Evolutionary conservation across 1,139 yeast species (phyloP), one percentile per base, ranked within the genome.

Genomic region (Pichia sp.): DNA sequence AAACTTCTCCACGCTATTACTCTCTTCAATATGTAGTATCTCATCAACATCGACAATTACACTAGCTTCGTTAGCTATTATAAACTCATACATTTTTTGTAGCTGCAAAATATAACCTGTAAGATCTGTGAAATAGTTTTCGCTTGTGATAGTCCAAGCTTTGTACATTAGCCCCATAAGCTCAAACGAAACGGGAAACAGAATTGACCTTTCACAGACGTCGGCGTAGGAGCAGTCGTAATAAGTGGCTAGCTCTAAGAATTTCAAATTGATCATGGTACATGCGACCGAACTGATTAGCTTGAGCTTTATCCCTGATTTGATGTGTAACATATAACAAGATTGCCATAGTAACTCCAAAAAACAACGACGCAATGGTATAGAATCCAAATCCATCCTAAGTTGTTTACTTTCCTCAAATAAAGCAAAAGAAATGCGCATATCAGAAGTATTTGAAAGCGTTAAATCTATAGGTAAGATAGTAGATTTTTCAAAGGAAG

Each of bases 381-480:
- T 31, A 2, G 47, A 44, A 12, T 44, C 45, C n/a, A 44, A 11
- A 11, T 45, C 33, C 9, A 42, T 36, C 3, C 42, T 26, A 14
- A 14, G 5, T 8, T 4, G 3, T 8, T n/a, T 14, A 12, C 10
- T 14, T 5, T 26, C 9, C 7, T 26, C 18, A 14, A 26, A 26
- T 3, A 26, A 8, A 14, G 17, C 12, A 9, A 26, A 14, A 9
- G 30, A 17, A 4, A 18, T 8, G 15, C 30, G 15, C 15, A 26
- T 26, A 3, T 26, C 11, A 11, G 18, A 14, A 2, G 30, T 17
- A 14, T 26, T 26, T 4, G 18, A 14, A 4, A 42, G 11, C 3
- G 40, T 36, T 26, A 44, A 38, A 34, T 44, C 47, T 11, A 34
- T 37, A 10, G 43, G 30, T 15, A 42, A 4, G 4, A 44, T 41